Percentiles rank a stretch among this genome's conserved stretches.
phyloP scores from a whole-genome alignment of 2,329 filamentous ascomycete species.

The Mollisiaceae sp. region DNA sequence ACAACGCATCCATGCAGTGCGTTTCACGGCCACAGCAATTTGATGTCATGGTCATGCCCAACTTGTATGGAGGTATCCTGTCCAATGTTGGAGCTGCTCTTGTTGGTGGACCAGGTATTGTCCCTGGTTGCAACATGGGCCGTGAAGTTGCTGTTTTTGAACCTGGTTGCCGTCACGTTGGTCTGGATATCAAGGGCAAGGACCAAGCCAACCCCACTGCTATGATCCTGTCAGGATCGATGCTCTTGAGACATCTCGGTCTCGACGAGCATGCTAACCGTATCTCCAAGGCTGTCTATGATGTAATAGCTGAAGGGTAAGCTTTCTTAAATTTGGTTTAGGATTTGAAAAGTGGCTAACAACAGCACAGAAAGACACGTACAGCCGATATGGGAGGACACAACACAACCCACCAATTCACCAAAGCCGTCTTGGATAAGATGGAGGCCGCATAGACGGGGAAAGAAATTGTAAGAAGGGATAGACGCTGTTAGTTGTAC shows the following conservation, averaged over 20 bases:
- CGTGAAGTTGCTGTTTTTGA: slow-evolving; percentile 98
- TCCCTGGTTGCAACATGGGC: slow-evolving; percentile 99
- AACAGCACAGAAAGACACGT: slow-evolving; percentile 69
- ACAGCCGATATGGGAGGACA: slow-evolving; percentile 96
- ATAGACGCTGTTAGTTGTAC: slow-evolving; percentile 33
- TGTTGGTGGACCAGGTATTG: slow-evolving; percentile 94
- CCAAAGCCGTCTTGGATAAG: slow-evolving; percentile 89
- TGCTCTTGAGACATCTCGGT: slow-evolving; percentile 96
- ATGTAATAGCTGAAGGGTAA: slow-evolving; percentile 87
- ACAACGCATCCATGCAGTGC: slow-evolving; percentile 99
- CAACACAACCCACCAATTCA: slow-evolving; percentile 92
- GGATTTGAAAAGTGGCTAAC: slow-evolving; percentile 39
- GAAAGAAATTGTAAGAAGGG: slow-evolving; percentile 37
- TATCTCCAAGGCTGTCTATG: slow-evolving; percentile 85
- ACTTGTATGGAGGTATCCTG: slow-evolving; percentile 97
- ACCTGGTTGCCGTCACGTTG: slow-evolving; percentile 98
- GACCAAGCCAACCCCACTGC: slow-evolving; percentile 98
- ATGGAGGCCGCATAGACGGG: slow-evolving; percentile 68
- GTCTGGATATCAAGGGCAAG: slow-evolving; percentile 99
- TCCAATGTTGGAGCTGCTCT: slow-evolving; percentile 99
- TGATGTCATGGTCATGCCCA: slow-evolving; percentile 99
- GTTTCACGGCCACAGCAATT: slow-evolving; percentile 97
- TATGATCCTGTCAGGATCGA: slow-evolving; percentile 91
- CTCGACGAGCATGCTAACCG: slow-evolving; percentile 98
- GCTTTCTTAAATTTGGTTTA: slow-evolving; percentile 43